Conservation (phyloP, 306 rosid genomes). For the Carpinus viminea region DNA sequence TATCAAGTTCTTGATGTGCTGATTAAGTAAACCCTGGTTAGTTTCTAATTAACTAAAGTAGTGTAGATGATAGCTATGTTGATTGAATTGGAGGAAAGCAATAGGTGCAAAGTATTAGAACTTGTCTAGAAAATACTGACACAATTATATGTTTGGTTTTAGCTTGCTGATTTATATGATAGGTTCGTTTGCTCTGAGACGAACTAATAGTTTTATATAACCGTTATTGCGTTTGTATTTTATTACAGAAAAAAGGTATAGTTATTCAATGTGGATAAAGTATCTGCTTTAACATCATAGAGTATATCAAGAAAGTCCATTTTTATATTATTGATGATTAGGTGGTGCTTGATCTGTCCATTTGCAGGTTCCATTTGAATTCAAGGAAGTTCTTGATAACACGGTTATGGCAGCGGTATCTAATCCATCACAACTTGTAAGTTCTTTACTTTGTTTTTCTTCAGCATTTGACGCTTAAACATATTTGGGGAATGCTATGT, state of each 20-base stretch:
- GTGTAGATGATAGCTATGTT: not conserved
- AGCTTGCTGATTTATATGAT: not conserved
- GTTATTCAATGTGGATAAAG: not conserved
- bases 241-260: not conserved
- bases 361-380: conserved; percentile 86
- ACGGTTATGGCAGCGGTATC: conserved; percentile 87
- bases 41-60: not conserved
- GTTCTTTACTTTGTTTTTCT: conserved; percentile 30
- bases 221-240: not conserved
- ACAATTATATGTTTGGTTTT: not conserved
- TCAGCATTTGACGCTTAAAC: not conserved
- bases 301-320: not conserved
- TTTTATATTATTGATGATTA: not conserved
- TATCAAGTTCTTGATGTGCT: not conserved
- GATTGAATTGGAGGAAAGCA: not conserved
- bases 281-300: not conserved
- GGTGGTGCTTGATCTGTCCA: conserved; percentile 30
- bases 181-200: too few relatives aligned
- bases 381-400: conserved; percentile 86
- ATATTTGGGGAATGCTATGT: not conserved
- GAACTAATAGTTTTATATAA: not conserved
- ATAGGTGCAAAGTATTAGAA: too few relatives aligned
- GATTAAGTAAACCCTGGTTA: not conserved
- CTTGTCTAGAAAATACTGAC: not conserved
- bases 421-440: conserved; percentile 85